Evolutionary conservation across 2,329 filamentous ascomycete genomes (phyloP), one percentile per base, ranked within the genome.

Genomic region (Aspergillus arachidicola): DNA sequence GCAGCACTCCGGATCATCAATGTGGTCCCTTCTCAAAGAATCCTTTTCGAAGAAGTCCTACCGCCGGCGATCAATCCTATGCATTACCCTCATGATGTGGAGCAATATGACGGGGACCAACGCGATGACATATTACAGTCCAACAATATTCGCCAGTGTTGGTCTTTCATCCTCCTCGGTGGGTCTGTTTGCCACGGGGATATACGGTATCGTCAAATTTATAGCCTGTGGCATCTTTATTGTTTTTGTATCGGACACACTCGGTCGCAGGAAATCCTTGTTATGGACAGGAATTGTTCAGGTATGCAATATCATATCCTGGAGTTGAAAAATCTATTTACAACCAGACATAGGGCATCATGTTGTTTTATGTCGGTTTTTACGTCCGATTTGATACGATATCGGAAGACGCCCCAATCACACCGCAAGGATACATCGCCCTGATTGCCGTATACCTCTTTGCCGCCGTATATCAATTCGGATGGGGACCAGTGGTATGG

Each of bases 31-130:
- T 11, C 23, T 58, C 0, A 45, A 48, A 32, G 23, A 58, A 16
- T n/a, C 56, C 10, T 28, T 46, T 14, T 45, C 41, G 19, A 28
- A 10, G 26, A 58, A 58, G 38, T 58, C 56, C 6, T 46, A 58
- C 19, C 56, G 41, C 10, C 34, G 36, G n/a, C 36, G 56, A 30
- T 58, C 41, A 14, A 58, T 48, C 4, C 26, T 58, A 19, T 58
- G 56, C 10, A 48, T 58, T 14, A 58, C 41, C n/a, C 56, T 58
- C 16, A 58, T 58, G 56, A 46, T 32, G 56, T 58, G 56, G 26
- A 46, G 38, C 2, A 58, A 46, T 3, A 58, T 58, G 56, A 53
- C 41, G 26, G 58, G 32, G 6, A 45, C 32, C n/a, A 59, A 59
- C 19, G 34, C 45, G 11, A 54, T 54, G 46, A 59, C 32, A 28